Evolutionary conservation across 2,329 filamentous ascomycete species (phyloP).

Genomic region (Claviceps sp.): DNA sequence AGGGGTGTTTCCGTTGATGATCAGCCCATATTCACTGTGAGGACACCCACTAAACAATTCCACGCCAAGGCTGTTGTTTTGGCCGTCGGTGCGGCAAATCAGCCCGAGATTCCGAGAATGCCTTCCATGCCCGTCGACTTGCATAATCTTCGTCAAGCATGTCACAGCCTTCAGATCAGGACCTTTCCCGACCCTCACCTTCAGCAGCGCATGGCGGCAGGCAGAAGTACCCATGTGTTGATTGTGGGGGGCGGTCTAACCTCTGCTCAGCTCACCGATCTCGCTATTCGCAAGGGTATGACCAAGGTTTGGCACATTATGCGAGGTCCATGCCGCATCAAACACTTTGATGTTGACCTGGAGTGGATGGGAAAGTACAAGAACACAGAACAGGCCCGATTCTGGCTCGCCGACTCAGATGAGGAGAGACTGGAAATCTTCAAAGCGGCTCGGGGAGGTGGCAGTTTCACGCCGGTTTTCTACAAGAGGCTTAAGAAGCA

Average conservation of each 20-base stretch:
- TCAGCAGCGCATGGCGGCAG: slow-evolving; percentile 34
- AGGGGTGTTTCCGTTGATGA: slow-evolving; percentile 28
- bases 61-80: slow-evolving; percentile 53
- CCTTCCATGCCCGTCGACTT: slow-evolving; percentile 17
- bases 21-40: slow-evolving; percentile 51
- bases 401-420: slow-evolving; percentile 64
- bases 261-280: slow-evolving; percentile 58
- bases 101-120: slow-evolving; percentile 33
- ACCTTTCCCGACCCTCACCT: slow-evolving; percentile 42
- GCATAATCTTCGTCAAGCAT: slow-evolving; percentile 27
- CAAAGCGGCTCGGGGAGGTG: slow-evolving; percentile 53
- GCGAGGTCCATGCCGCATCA: slow-evolving; percentile 45
- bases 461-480: slow-evolving; percentile 61
- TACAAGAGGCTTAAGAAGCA: slow-evolving; percentile 53
- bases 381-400: slow-evolving; percentile 62
- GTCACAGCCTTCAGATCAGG: slow-evolving; percentile 52
- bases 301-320: slow-evolving; percentile 58
- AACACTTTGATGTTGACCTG: slow-evolving; percentile 66
- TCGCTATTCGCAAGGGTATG: slow-evolving; percentile 51
- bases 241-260: slow-evolving; percentile 66
- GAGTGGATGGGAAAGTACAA: slow-evolving; percentile 75
- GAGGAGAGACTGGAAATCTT: slow-evolving; percentile 55
- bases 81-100: slow-evolving; percentile 55
- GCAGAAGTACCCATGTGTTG: slow-evolving; percentile 46
- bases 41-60: slow-evolving; percentile 37